Base-by-base conservation (phyloP, 2,329 filamentous ascomycete genomes). In the Aspergillus calidoustus region DNA sequence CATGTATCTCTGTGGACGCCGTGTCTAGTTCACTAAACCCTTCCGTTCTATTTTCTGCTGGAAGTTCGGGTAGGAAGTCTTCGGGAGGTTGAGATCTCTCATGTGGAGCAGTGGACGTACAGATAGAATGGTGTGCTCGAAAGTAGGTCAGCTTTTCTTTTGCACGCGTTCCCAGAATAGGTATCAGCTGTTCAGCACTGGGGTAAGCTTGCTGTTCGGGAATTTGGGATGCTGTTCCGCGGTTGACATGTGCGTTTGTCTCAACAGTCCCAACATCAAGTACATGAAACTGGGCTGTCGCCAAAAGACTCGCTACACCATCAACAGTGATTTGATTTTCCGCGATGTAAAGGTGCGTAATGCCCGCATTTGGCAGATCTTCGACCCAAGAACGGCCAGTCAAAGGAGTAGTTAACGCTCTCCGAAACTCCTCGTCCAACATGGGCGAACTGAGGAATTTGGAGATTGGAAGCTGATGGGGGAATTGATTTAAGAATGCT, bases 301-400 rank as follows among this genome's bases (percentile, higher is more conserved):
- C 74, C 11, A 87, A 68, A 5, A 88, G 74, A 17, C 80, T 82
- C 3, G 82, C 83, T 6, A 85, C 74, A 0, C 84, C 85, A 69
- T 87, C 84, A 0, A 85, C 80, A 1, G 84, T 86, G 5, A 88
- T 70, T 3, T 75, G 67, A 60, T 88, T 89, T 7, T 81, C 80
- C 3, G 85, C 80, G 15, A 88, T 79, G 67, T 86, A 87, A 2
- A 89, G 74, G 73, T 89, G 86, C 0, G 86, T 88, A 43, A 88
- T 81, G 2, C 86, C 86, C 9, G 78, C 75, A 66, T 83, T 78
- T 23, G 82, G 79, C 1, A 83, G 76, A 64, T 86, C 81, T 66
- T 88, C 85, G 30, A 87, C 81, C 43, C 83, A 81, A 31, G 86
- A 80, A 54, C 82, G 80, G 9, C 81, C 82, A 17, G 84, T 80